Percentiles rank a stretch among this genome's conserved stretches.
These are phyloP conservation scores for Penicillium sp. DNA, from an alignment of 2,329 filamentous ascomycete species.

Conservation along the genomic window DNA sequence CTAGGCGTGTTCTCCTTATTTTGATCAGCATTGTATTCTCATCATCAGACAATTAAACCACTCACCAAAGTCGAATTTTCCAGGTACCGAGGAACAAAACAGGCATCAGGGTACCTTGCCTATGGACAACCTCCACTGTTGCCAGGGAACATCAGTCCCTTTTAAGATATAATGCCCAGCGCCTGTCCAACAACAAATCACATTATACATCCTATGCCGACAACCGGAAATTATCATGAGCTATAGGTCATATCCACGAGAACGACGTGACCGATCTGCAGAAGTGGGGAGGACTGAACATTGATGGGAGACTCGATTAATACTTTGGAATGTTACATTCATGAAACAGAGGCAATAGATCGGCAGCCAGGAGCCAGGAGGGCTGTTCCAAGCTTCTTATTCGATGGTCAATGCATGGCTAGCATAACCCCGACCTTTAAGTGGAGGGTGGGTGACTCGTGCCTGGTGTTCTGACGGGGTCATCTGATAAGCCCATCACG, in stretches of 20 bases:
- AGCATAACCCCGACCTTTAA: background rate
- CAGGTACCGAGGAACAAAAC: background rate
- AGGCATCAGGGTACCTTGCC: background rate
- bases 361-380: background rate
- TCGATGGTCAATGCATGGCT: background rate
- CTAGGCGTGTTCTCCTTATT: background rate
- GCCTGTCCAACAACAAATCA: background rate
- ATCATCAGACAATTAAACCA: background rate
- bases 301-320: background rate
- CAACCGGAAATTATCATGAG: background rate
- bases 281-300: background rate
- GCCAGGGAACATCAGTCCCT: background rate
- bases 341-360: background rate
- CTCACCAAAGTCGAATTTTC: background rate
- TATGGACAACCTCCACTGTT: background rate
- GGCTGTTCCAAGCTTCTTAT: background rate
- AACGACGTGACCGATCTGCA: background rate
- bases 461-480: background rate
- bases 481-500: background rate
- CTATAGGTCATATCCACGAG: background rate
- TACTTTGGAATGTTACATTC: slow-evolving; percentile 2
- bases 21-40: slow-evolving; percentile 5
- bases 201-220: background rate
- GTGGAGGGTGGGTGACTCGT: background rate
- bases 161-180: background rate